A percentile compares a stretch with the other conserved stretches of the same genome.
phyloP scores from a whole-genome alignment of 306 rosid species.

The Trifolium fragiferum region DNA sequence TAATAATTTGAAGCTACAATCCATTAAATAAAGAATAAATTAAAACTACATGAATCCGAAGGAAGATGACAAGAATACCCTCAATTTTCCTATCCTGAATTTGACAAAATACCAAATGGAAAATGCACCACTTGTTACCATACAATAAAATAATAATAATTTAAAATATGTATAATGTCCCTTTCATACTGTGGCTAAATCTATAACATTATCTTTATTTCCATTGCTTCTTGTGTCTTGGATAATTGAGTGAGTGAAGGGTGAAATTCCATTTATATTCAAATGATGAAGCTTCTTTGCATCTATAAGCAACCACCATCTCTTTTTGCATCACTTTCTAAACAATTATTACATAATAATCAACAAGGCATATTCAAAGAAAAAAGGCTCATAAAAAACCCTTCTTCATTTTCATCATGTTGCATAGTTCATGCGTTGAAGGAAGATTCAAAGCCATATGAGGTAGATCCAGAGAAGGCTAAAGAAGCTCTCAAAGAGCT shows the following conservation, averaged over 20 bases:
- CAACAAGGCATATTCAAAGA: slow-evolving; percentile 27
- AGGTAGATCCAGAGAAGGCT: slow-evolving; percentile 81
- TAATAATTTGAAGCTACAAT: too few species aligned
- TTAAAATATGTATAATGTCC: slow-evolving; percentile 13
- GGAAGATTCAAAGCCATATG: slow-evolving; percentile 69
- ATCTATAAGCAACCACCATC: slow-evolving; percentile 43
- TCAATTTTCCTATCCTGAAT: background rate
- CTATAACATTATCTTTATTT: slow-evolving; percentile 44
- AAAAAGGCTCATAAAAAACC: slow-evolving; percentile 20
- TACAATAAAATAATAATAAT: background rate
- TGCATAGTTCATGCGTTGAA: slow-evolving; percentile 51
- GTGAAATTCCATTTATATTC: slow-evolving; percentile 37
- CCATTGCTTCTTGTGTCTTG: background rate
- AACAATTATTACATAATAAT: background rate
- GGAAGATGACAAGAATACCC: background rate
- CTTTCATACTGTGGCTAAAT: slow-evolving; percentile 1
- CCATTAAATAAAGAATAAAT: too few species aligned
- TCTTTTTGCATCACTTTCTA: slow-evolving; percentile 21
- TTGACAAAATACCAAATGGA: background rate
- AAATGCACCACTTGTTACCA: slow-evolving; percentile 4
- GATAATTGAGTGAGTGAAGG: background rate
- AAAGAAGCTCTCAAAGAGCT: slow-evolving; percentile 80
- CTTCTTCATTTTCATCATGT: slow-evolving; percentile 29
- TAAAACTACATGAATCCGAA: too few species aligned
- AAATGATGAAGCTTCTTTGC: slow-evolving; percentile 51